Percentiles rank a stretch among this genome's conserved stretches.
These are phyloP conservation scores for Lecanicillium sp. DNA, from an alignment of 2,329 filamentous ascomycete genomes.

Conservation along the genomic window DNA sequence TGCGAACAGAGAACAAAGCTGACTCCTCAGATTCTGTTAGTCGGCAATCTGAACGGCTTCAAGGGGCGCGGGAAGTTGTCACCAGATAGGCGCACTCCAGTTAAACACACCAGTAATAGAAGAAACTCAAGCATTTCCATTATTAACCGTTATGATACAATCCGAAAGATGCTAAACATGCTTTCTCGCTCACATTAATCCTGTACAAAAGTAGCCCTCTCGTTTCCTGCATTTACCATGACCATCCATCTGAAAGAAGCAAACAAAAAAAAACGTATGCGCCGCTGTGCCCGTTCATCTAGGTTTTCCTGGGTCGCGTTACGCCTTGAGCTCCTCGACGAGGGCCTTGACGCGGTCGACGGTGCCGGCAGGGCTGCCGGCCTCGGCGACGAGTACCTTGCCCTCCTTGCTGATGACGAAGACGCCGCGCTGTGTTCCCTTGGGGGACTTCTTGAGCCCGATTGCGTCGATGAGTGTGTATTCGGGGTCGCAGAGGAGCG, in stretches of 20 bases:
- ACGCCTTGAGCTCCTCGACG: slow-evolving; percentile 40
- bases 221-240: neutral
- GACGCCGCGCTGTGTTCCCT: slow-evolving; percentile 77
- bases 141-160: neutral
- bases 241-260: neutral
- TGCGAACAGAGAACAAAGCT: too few relatives aligned
- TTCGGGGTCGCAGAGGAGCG: slow-evolving; percentile 76
- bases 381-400: slow-evolving; percentile 68
- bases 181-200: too few relatives aligned
- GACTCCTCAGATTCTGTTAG: too few relatives aligned
- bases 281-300: too few relatives aligned
- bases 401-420: slow-evolving; percentile 80
- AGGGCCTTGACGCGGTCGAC: slow-evolving; percentile 70
- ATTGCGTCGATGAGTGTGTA: slow-evolving; percentile 74
- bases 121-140: too few relatives aligned
- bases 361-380: slow-evolving; percentile 72
- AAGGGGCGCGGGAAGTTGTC: neutral
- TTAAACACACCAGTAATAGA: neutral
- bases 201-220: too few relatives aligned
- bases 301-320: neutral
- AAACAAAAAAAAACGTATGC: too few relatives aligned
- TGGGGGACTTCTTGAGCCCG: slow-evolving; percentile 80
- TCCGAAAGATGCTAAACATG: slow-evolving; percentile 2
- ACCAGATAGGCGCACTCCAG: neutral
- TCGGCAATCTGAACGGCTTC: too few relatives aligned